phyloP scores from a whole-genome alignment of 2,329 filamentous ascomycete species.

The Macrophomina phaseolina region DNA sequence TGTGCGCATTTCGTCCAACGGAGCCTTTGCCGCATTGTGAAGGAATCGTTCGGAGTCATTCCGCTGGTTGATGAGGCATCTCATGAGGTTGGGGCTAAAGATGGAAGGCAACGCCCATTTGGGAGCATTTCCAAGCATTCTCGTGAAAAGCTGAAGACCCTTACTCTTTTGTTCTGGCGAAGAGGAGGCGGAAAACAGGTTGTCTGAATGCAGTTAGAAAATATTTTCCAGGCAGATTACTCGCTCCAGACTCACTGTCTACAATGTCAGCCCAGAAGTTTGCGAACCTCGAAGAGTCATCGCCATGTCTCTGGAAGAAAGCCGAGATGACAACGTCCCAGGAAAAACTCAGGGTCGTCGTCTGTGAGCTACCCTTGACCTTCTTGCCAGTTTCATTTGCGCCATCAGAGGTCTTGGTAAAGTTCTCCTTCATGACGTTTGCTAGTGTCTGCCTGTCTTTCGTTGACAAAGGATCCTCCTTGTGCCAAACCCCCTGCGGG shows the following conservation, averaged over 20 bases:
- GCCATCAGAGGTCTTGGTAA: slow-evolving; percentile 56
- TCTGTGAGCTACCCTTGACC: slow-evolving; percentile 73
- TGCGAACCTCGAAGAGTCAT: slow-evolving; percentile 60
- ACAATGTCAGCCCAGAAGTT: slow-evolving; percentile 87
- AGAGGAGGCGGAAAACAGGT: slow-evolving; percentile 79
- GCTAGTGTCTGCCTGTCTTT: slow-evolving; percentile 73
- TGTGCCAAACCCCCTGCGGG: slow-evolving; percentile 74
- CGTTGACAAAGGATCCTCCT: slow-evolving; percentile 72
- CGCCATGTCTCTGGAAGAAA: slow-evolving; percentile 37
- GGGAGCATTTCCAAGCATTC: slow-evolving; percentile 66
- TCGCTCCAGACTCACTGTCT: slow-evolving; percentile 67
- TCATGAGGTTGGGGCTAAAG: slow-evolving; percentile 84
- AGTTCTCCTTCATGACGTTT: slow-evolving; percentile 79
- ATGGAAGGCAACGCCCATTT: slow-evolving; percentile 60
- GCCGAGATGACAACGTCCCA: slow-evolving; percentile 79
- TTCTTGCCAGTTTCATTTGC: slow-evolving; percentile 49
- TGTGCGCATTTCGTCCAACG: slow-evolving; percentile 72
- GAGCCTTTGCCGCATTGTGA: slow-evolving; percentile 77
- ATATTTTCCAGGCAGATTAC: background rate
- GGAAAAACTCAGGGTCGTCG: slow-evolving; percentile 77
- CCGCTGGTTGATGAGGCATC: slow-evolving; percentile 82
- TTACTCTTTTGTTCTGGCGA: slow-evolving; percentile 91
- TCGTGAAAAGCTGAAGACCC: slow-evolving; percentile 86
- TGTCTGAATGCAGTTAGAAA: slow-evolving; percentile 60
- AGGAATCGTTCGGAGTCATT: slow-evolving; percentile 78